Conservation (phyloP, 1,284 basidiomycete genomes). For the Pulchroboletus neoregius region DNA sequence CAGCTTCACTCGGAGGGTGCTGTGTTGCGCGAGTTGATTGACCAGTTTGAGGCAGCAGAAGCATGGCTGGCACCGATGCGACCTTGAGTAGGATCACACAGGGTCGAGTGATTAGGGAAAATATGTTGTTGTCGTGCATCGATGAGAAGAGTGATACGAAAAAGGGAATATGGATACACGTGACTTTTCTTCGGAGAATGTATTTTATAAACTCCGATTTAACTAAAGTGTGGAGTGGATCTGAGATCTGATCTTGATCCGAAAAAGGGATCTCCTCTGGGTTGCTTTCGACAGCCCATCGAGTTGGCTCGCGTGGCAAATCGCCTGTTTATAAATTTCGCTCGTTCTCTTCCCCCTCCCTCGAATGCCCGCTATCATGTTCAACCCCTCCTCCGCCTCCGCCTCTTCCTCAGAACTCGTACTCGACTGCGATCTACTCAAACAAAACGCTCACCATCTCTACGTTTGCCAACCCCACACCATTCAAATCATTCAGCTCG, state of each 20-base stretch:
- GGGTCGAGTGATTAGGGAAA: too few species aligned
- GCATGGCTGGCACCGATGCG: slow-evolving; percentile 90
- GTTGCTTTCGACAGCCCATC: too few species aligned
- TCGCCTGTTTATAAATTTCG: slow-evolving; percentile 23
- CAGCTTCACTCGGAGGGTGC: slow-evolving; percentile 80
- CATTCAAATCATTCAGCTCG: slow-evolving; percentile 69
- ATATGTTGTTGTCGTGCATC: too few species aligned
- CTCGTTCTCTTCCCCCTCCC: too few species aligned
- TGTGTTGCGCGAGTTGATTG: slow-evolving; percentile 78
- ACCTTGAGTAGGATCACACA: slow-evolving; percentile 43
- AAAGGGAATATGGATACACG: slow-evolving; percentile 27
- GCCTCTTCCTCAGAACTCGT: slow-evolving; percentile 18
- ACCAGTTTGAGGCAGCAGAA: slow-evolving; percentile 94
- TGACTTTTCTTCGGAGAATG: too few species aligned
- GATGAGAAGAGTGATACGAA: slow-evolving; percentile 16
- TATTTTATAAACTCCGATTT: slow-evolving; percentile 2
- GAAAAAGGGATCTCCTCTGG: slow-evolving; percentile 15
- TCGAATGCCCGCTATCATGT: slow-evolving; percentile 23
- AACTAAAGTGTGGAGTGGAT: slow-evolving; percentile 18
- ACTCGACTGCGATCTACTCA: slow-evolving; percentile 34
- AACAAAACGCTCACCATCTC: slow-evolving; percentile 39
- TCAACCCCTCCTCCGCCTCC: slow-evolving; percentile 25
- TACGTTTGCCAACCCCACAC: slow-evolving; percentile 51
- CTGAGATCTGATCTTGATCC: slow-evolving; percentile 22
- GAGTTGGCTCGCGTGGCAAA: slow-evolving; percentile 35